Base-by-base conservation (phyloP, 495 filamentous ascomycete species). In the Tetracladium setigerum region DNA sequence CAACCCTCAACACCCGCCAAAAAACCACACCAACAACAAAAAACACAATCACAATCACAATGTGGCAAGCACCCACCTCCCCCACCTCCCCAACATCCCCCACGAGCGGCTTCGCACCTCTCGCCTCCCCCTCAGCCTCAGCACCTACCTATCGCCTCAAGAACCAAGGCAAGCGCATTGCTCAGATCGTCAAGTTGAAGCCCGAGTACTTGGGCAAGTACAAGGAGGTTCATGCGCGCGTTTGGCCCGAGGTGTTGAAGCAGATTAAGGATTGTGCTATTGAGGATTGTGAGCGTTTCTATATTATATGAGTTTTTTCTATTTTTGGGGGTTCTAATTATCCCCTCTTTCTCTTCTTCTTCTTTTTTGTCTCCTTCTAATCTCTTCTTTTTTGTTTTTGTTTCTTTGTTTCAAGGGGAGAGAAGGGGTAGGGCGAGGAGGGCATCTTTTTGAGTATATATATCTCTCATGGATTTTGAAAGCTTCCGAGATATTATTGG, bases 181-280 rank as follows among this genome's bases (percentile, higher is more conserved):
- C 72, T 8, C 85, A 89, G 61, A 79, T 84, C 45, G 70, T 89
- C 49, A 80, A 80, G 56, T 72, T 90, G 32, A 84, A 84, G 61
- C 74, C 79, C 19, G 77, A 79, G 36, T 76, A 63, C 38, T 61
- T 80, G 12, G 70, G 70, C 15, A 71, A 75, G 39, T 89, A 89
- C 64, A 89, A 86, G 57, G 70, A 83, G 62, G 78, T 77, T 46
- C 85, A 88, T 51, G 77, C 76, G 2, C 71, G 72, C 10, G 83
- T 86, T 0, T 89, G 84, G 84, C 84, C 83, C 1, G 81, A 84
- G 52, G 82, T 89, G 2, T 62, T 86, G 43, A 68, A 77, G 61
- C 79, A 84, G 62, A 86, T 90, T 56, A 76, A 77, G 55, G 76
- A 80, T 36, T 84, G 77, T 60, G 82, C 82, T 54, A 89, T 90